Conservation (phyloP, 2,329 filamentous ascomycete genomes). For the Zymoseptoria brevis region DNA sequence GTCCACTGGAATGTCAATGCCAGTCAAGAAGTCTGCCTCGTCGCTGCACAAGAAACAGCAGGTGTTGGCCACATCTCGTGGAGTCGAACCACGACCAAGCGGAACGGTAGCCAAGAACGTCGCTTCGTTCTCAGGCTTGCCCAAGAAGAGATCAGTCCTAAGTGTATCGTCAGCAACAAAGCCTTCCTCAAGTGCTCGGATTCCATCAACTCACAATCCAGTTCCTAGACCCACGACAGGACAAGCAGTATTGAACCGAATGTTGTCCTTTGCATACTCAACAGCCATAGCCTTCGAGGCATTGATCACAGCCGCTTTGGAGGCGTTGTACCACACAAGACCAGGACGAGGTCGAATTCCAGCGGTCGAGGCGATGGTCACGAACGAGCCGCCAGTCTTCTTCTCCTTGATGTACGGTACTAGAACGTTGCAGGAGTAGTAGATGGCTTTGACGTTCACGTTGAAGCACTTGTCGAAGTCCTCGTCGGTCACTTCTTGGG, state of each 20-base stretch:
- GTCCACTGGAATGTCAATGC: constrained; percentile 60
- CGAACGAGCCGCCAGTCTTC: constrained; percentile 51
- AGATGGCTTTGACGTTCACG: constrained; percentile 63
- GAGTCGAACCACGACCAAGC: constrained; percentile 48
- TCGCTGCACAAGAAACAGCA: constrained; percentile 63
- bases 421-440: constrained; percentile 51
- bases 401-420: constrained; percentile 53
- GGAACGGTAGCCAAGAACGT: constrained; percentile 49
- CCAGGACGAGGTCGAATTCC: constrained; percentile 54
- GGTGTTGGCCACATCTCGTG: constrained; percentile 62
- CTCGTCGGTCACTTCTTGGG: constrained; percentile 54
- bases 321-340: constrained; percentile 63
- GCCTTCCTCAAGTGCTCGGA: constrained; percentile 37
- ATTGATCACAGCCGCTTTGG: constrained; percentile 55
- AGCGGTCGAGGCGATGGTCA: constrained; percentile 60
- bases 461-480: constrained; percentile 61
- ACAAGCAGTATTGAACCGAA: constrained; percentile 65
- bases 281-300: constrained; percentile 61
- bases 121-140: constrained; percentile 54
- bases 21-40: constrained; percentile 64
- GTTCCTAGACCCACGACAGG: constrained; percentile 28
- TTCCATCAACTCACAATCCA: constrained; percentile 23
- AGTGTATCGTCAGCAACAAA: neutral
- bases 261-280: constrained; percentile 64
- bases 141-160: constrained; percentile 40